These are phyloP conservation scores for Fonsecaea multimorphosa DNA, from an alignment of 2,329 filamentous ascomycete species.

Conservation along the genomic window DNA sequence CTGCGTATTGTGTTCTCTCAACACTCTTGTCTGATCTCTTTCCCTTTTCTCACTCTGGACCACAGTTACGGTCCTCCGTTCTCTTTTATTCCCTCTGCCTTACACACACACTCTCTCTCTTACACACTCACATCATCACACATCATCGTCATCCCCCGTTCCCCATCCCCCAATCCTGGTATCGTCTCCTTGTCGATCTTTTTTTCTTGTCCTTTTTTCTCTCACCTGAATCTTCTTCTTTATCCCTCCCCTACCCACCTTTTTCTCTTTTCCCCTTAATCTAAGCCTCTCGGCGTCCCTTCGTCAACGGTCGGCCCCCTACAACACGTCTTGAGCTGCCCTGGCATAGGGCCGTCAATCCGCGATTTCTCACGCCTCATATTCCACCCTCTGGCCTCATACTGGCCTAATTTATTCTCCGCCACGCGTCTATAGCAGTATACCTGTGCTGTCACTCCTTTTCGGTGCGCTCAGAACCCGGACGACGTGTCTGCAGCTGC, in stretches of 20 bases:
- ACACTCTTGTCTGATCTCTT: conserved; percentile 1
- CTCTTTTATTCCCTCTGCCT: background rate
- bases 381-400: background rate
- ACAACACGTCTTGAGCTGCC: background rate
- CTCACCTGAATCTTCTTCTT: conserved; percentile 3
- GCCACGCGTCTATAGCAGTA: background rate
- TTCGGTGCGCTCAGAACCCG: background rate
- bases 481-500: background rate
- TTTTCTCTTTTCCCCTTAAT: background rate
- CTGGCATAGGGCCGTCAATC: background rate
- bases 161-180: too few relatives aligned
- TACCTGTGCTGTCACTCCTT: conserved; percentile 11
- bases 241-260: background rate
- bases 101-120: background rate
- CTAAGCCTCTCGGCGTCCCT: background rate
- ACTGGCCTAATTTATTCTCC: background rate
- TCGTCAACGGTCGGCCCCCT: background rate
- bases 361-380: background rate
- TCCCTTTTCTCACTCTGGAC: conserved; percentile 3
- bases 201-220: conserved; percentile 18
- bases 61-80: background rate
- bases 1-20: too few relatives aligned
- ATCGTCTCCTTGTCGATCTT: conserved; percentile 7
- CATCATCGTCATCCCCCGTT: conserved; percentile 3
- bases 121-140: conserved; percentile 5